Evolutionary conservation across 352 stramenopile genomes (phyloP), one percentile per base, ranked within the genome.

Genomic region (Bremia lactucae): DNA sequence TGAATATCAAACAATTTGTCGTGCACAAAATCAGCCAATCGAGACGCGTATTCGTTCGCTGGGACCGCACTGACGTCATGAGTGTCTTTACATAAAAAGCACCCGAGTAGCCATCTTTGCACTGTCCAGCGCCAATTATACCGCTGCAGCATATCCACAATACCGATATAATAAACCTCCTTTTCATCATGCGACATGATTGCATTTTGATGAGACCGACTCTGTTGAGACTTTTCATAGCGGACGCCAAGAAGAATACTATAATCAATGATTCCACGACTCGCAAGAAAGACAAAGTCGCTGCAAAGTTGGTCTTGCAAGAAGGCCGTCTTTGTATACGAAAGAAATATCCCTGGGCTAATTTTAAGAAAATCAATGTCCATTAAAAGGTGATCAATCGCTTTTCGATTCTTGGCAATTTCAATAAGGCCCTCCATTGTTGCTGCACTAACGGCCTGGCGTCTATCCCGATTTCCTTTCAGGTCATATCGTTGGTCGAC

Each of bases 311-410:
- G 76, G 14, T 70, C 70, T 37, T 88, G 66, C 7, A 83, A 42
- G 14, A 52, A 33, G 3, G 61, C 46, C 0, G 70, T 72, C 24
- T 64, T 64, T 1, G 46, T 35, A 8, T 73, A 65, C 4, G 75
- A 68, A 6, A 88, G 46, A 11, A 61, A 49, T 20, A 91, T 74
- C 4, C 73, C 76, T 0, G 59, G 53, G 36, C 59, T 78, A 49
- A 91, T 64, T 55, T 85, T 83, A 23, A 74, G 72, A 37, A 91
- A 91, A 49, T 91, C 79, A 28, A 91, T 88, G 60, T 91, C 79
- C 67, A 91, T 82, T 66, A 91, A 73, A 33, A 91, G 66, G 46
- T 83, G 75, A 15, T 48, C 40, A 55, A 91, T 88, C 10, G 58
- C 43, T 19, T 72, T 51, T 29, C 67, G 66, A 31, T 83, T 48